These are phyloP conservation scores for Puccinia coronata DNA, from an alignment of 1,284 basidiomycete species.

Conservation along the genomic window DNA sequence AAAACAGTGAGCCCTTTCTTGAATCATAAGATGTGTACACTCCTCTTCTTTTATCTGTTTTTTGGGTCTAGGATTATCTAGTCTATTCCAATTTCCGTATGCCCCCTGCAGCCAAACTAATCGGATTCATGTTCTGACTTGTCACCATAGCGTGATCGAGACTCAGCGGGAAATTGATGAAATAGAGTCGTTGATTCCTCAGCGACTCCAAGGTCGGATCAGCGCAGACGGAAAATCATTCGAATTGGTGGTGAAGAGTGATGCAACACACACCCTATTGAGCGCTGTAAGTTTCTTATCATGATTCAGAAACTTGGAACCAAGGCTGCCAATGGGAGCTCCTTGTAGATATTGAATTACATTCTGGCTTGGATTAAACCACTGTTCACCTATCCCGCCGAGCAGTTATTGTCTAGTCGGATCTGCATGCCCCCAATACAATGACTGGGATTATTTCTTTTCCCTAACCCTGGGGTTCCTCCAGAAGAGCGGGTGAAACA, in stretches of 20 bases:
- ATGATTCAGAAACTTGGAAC: no score
- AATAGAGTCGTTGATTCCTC: slow-evolving; percentile 12
- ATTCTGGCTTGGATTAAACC: no score
- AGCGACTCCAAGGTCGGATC: neutral
- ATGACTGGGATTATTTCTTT: slow-evolving; percentile 34
- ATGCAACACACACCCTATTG: neutral
- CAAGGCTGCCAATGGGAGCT: neutral
- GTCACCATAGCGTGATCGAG: neutral
- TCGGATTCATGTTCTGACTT: neutral
- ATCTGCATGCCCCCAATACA: neutral
- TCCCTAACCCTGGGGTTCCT: slow-evolving; percentile 17
- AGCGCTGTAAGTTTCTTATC: neutral
- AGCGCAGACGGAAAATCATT: slow-evolving; percentile 19
- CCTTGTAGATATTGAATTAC: neutral
- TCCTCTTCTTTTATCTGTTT: no score
- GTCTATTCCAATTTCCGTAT: no score
- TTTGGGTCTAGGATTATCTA: no score
- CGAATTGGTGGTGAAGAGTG: slow-evolving; percentile 13
- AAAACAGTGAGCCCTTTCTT: slow-evolving; percentile 13
- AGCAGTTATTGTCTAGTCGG: slow-evolving; percentile 18
- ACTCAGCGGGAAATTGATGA: neutral
- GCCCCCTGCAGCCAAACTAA: no score
- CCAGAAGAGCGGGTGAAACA: slow-evolving; percentile 28
- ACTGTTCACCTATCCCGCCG: neutral
- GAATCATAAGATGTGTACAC: no score